These are phyloP conservation scores for Prunus fruticosa DNA, from an alignment of 306 rosid species.

Conservation along the genomic window DNA sequence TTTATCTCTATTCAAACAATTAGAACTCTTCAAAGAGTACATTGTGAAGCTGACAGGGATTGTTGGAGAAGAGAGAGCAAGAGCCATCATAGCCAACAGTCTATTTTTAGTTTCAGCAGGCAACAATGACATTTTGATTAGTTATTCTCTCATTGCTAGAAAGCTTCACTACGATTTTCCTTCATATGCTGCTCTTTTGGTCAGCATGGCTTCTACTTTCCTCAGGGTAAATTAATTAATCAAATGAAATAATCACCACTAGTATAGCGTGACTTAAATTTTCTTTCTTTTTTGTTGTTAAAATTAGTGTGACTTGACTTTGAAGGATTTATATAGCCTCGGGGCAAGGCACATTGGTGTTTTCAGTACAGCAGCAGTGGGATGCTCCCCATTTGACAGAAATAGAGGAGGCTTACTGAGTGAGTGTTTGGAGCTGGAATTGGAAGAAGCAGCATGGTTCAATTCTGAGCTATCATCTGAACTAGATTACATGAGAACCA, in stretches of 20 bases:
- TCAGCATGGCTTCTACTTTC: constrained; percentile 10
- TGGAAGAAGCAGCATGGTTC: background rate
- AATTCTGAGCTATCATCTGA: constrained; percentile 1
- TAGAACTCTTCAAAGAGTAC: constrained; percentile 26
- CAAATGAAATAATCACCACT: background rate
- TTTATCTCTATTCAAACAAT: constrained; percentile 10
- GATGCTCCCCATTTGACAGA: constrained; percentile 16
- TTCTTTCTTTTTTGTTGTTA: too few species aligned
- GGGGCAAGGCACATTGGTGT: constrained; percentile 12
- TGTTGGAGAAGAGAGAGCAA: background rate
- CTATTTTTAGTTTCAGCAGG: constrained; percentile 30
- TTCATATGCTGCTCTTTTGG: constrained; percentile 16
- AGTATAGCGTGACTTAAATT: background rate
- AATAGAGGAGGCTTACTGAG: background rate
- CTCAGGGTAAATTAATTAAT: constrained; percentile 13
- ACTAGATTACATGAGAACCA: background rate
- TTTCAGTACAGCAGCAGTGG: background rate
- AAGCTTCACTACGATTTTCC: background rate
- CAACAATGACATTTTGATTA: constrained; percentile 39
- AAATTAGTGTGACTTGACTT: background rate
- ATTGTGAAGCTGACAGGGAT: constrained; percentile 13
- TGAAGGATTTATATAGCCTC: constrained; percentile 7
- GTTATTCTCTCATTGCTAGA: background rate
- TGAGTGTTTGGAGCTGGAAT: background rate
- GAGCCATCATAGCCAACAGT: constrained; percentile 8